A percentile compares a stretch with the other conserved stretches of the same genome.
phyloP scores from a whole-genome alignment of 2,329 filamentous ascomycete species.

The Fusarium zealandicum region DNA sequence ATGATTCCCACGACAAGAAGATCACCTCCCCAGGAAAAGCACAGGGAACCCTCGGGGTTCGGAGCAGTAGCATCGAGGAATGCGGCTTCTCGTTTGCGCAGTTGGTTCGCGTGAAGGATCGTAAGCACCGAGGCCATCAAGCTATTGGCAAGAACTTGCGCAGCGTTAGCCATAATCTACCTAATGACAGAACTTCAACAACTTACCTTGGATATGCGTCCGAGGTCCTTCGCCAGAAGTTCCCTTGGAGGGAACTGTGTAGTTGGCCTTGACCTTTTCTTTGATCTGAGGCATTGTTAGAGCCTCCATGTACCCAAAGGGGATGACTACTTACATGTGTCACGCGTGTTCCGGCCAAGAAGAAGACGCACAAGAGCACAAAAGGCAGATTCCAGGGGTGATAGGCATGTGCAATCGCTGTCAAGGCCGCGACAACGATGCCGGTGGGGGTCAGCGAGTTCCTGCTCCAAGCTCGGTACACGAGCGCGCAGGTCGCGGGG shows the following conservation, averaged over 20 bases:
- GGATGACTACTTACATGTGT: constrained; percentile 69
- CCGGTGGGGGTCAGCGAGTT: constrained; percentile 82
- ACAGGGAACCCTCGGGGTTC: constrained; percentile 54
- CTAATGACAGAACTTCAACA: neutral
- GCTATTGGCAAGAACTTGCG: constrained; percentile 82
- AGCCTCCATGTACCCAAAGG: neutral
- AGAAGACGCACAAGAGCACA: constrained; percentile 82
- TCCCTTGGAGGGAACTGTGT: constrained; percentile 81
- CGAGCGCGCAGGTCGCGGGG: constrained; percentile 65
- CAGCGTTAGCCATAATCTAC: constrained; percentile 3
- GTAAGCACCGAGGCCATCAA: constrained; percentile 73
- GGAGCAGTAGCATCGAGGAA: constrained; percentile 45
- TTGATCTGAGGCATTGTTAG: constrained; percentile 68
- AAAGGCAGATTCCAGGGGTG: constrained; percentile 97
- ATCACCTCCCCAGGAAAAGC: constrained; percentile 68
- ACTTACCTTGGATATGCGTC: constrained; percentile 77
- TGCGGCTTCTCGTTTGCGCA: constrained; percentile 55
- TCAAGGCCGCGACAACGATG: constrained; percentile 73
- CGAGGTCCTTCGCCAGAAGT: constrained; percentile 78
- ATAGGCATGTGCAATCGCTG: constrained; percentile 81
- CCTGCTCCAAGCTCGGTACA: constrained; percentile 72
- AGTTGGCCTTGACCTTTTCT: constrained; percentile 79
- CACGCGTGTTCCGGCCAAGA: constrained; percentile 80
- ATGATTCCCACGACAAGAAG: constrained; percentile 71
- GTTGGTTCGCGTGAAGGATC: constrained; percentile 67